Evolutionary conservation across 163 green algal genomes (phyloP).

Genomic region (Chloromonas sp.): DNA sequence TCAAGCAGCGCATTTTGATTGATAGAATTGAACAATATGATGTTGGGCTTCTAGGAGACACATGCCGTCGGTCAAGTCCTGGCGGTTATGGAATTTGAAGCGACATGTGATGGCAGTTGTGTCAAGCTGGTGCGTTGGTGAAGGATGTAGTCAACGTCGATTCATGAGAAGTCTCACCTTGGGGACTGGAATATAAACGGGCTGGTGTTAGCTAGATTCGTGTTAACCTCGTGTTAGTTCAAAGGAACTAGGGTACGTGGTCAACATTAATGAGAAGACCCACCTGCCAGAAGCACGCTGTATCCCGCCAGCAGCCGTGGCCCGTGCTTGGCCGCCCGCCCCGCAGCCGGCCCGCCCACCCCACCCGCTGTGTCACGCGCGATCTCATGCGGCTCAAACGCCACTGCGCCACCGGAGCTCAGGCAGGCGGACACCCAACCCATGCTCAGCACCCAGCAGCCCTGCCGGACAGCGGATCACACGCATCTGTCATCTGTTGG

Average conservation of each 20-base stretch:
- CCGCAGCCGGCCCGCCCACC: background rate
- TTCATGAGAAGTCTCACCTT: no score
- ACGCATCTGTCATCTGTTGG: background rate
- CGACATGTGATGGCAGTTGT: no score
- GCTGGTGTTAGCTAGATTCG: background rate
- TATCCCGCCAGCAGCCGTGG: background rate
- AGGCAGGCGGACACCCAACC: background rate
- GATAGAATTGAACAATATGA: no score
- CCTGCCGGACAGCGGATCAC: background rate
- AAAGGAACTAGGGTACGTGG: background rate
- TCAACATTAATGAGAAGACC: background rate
- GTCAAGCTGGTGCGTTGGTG: no score
- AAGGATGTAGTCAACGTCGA: no score
- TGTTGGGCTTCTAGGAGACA: no score
- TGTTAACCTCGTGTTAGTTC: background rate
- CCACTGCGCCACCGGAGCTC: background rate
- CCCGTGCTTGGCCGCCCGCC: background rate
- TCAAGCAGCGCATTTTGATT: no score
- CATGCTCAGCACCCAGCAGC: constrained; percentile 1
- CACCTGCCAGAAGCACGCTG: background rate
- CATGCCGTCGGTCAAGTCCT: no score
- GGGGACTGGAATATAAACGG: background rate
- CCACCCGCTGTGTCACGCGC: background rate
- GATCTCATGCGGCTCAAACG: background rate
- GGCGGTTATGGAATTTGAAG: no score